Percentiles rank a stretch among this genome's conserved stretches.
phyloP scores from a whole-genome alignment of 1,139 yeast species.

The Blastobotrys capitulatus region DNA sequence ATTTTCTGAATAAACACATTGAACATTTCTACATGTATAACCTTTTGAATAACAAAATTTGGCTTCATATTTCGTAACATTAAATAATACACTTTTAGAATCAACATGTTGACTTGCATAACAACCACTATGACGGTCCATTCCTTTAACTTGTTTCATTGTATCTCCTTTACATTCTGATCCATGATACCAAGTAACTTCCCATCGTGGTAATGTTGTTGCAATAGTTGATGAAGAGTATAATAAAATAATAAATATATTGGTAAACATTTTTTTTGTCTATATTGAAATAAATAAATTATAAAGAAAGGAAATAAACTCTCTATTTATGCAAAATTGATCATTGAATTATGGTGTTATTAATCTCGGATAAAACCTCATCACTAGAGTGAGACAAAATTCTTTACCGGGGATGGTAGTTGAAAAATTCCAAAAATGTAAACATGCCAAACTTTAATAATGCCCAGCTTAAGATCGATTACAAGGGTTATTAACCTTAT shows the following conservation, averaged over 20 bases:
- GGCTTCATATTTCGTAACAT: not conserved
- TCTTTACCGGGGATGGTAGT: no score
- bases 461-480: no score
- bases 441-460: no score
- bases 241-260: not conserved
- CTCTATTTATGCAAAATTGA: no score
- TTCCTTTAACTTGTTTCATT: not conserved
- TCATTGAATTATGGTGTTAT: no score
- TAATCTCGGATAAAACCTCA: no score
- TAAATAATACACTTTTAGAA: not conserved
- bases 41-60: constrained; percentile 3
- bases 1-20: not conserved
- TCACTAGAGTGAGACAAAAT: no score
- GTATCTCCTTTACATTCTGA: constrained; percentile 5
- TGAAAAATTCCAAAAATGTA: no score
- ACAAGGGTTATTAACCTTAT: no score
- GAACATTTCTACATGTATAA: constrained; percentile 3
- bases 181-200: constrained; percentile 6
- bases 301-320: no score
- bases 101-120: not conserved
- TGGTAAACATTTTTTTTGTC: no score
- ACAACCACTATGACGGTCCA: constrained; percentile 2
- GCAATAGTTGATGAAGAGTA: not conserved
- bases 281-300: no score
- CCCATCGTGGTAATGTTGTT: not conserved